A percentile compares a stretch with the other conserved stretches of the same genome.
These are phyloP conservation scores for Zymoseptoria passerinii DNA, from an alignment of 2,329 filamentous ascomycete species.

Conservation along the genomic window DNA sequence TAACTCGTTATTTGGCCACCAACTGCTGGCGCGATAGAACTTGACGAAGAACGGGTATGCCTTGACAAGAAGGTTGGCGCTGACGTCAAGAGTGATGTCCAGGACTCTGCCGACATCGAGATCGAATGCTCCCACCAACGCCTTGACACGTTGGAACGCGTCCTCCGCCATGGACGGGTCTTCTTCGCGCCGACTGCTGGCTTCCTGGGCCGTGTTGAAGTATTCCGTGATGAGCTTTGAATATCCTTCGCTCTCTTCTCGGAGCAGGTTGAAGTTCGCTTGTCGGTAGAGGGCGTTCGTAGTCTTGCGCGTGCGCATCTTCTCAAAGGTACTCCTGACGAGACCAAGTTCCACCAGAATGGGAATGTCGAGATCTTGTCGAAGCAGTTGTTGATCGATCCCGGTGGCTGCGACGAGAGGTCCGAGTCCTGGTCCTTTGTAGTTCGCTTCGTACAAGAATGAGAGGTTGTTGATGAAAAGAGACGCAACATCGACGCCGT, in stretches of 20 bases:
- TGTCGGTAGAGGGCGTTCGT: conserved; percentile 92
- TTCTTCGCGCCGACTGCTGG: conserved; percentile 57
- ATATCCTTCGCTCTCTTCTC: conserved; percentile 94
- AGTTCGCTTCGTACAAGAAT: conserved; percentile 65
- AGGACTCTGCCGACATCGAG: conserved; percentile 90
- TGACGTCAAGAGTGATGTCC: conserved; percentile 90
- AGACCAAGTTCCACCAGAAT: conserved; percentile 69
- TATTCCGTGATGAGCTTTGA: conserved; percentile 93
- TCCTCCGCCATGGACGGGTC: conserved; percentile 70
- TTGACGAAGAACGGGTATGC: conserved; percentile 93
- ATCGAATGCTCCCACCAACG: conserved; percentile 92
- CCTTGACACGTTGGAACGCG: conserved; percentile 86
- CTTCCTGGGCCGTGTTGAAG: conserved; percentile 68
- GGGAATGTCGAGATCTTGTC: conserved; percentile 71
- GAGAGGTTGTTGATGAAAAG: conserved; percentile 78
- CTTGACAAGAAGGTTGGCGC: conserved; percentile 85
- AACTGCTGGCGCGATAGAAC: conserved; percentile 81
- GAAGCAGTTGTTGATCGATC: conserved; percentile 64
- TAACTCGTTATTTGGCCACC: conserved; percentile 74
- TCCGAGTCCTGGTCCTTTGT: conserved; percentile 50
- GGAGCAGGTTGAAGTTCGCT: conserved; percentile 89
- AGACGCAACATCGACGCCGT: conserved; percentile 42
- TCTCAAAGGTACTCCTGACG: conserved; percentile 75
- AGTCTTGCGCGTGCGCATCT: conserved; percentile 76
- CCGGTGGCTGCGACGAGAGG: conserved; percentile 64